phyloP scores from a whole-genome alignment of 73 alveolate genomes.

The Diophrys sp. region DNA sequence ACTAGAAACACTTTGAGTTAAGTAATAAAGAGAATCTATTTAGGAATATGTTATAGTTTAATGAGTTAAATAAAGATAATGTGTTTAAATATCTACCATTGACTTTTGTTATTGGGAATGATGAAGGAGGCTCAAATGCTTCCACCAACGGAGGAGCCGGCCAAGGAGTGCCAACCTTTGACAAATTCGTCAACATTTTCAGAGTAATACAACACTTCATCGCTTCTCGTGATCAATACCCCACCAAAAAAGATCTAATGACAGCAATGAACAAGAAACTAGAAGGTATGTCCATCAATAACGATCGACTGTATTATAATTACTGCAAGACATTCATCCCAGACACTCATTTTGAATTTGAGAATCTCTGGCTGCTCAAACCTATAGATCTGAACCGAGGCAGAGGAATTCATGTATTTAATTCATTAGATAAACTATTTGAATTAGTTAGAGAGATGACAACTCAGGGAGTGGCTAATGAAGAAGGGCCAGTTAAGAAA shows the following conservation, averaged over 20 bases:
- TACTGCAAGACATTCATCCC: constrained; percentile 19
- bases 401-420: constrained; percentile 81
- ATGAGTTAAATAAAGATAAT: constrained; percentile 27
- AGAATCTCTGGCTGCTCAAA: constrained; percentile 63
- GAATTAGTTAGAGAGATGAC: constrained; percentile 45
- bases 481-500: too few species aligned
- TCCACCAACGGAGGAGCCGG: too few species aligned
- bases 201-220: constrained; percentile 16
- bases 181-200: constrained; percentile 27
- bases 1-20: constrained; percentile 20
- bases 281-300: constrained; percentile 9
- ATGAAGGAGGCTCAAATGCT: constrained; percentile 15
- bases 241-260: constrained; percentile 6
- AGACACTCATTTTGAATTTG: constrained; percentile 25
- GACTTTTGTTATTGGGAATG: constrained; percentile 35
- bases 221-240: not conserved
- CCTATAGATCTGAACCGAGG: constrained; percentile 83
- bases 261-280: not conserved
- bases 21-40: constrained; percentile 35
- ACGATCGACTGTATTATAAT: constrained; percentile 20
- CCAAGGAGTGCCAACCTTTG: too few species aligned
- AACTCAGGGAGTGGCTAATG: constrained; percentile 19
- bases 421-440: constrained; percentile 35
- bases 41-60: not conserved
- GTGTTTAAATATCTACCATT: constrained; percentile 44